These are phyloP conservation scores for Extremus antarcticus DNA, from an alignment of 495 filamentous ascomycete genomes.

Conservation along the genomic window DNA sequence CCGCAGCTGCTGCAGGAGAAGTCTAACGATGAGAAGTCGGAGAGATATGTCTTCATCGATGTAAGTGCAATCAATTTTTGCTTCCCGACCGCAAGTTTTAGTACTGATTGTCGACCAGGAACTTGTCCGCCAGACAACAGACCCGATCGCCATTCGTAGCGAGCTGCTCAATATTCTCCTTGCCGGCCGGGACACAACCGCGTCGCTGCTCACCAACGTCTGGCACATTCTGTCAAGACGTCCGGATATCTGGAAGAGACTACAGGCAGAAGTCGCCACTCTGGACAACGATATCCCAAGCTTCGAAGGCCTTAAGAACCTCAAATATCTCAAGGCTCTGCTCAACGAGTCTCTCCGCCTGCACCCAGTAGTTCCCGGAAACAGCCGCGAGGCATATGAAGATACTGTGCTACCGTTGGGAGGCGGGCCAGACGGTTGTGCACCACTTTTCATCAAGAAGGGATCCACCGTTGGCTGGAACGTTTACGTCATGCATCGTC, in stretches of 20 bases:
- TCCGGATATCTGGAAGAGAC: constrained; percentile 23
- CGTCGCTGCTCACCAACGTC: constrained; percentile 28
- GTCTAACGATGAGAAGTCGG: constrained; percentile 15
- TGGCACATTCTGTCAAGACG: constrained; percentile 23
- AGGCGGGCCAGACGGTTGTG: constrained; percentile 25
- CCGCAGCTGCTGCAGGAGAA: constrained; percentile 15
- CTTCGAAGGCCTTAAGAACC: constrained; percentile 25
- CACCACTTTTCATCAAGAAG: constrained; percentile 26
- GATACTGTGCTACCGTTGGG: constrained; percentile 30
- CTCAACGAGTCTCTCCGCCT: constrained; percentile 27
- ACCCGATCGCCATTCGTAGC: constrained; percentile 25
- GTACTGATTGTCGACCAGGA: constrained; percentile 5
- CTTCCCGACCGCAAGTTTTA: background rate
- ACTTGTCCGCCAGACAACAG: constrained; percentile 29
- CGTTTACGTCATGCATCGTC: constrained; percentile 27
- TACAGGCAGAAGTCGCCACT: constrained; percentile 21
- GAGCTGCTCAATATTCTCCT: constrained; percentile 31
- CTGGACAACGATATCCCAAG: constrained; percentile 19
- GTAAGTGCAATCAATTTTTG: background rate
- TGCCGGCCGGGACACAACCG: constrained; percentile 36
- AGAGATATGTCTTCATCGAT: constrained; percentile 29
- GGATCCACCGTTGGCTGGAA: constrained; percentile 22
- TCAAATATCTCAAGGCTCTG: constrained; percentile 28
- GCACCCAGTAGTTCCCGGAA: constrained; percentile 28
- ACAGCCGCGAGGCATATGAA: constrained; percentile 23